These are phyloP conservation scores for Lachnellula hyalina DNA, from an alignment of 2,329 filamentous ascomycete species.

Conservation along the genomic window DNA sequence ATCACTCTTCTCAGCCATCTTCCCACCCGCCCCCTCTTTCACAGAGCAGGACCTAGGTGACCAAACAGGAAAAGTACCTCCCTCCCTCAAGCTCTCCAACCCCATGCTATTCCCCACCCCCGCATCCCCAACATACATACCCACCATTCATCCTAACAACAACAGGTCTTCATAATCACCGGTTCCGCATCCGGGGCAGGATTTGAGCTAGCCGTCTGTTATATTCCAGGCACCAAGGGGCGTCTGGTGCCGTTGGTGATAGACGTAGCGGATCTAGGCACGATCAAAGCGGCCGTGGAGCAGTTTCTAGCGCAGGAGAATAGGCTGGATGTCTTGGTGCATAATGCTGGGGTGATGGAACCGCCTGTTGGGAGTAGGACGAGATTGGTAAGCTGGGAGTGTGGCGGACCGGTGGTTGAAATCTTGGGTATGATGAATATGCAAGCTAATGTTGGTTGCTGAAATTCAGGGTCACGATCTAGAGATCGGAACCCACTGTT, in stretches of 20 bases:
- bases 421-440: background rate
- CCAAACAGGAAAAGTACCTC: conserved; percentile 32
- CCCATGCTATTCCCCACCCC: no score
- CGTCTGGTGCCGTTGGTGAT: conserved; percentile 19
- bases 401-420: no score
- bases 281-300: conserved; percentile 24
- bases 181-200: conserved; percentile 35
- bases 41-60: conserved; percentile 38
- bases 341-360: conserved; percentile 42
- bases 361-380: conserved; percentile 38
- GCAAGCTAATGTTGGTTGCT: background rate
- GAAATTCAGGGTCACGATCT: conserved; percentile 22
- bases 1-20: conserved; percentile 19
- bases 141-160: no score
- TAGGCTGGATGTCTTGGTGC: conserved; percentile 37
- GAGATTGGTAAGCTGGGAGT: conserved; percentile 15
- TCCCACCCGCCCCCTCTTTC: conserved; percentile 36
- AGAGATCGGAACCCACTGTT: conserved; percentile 22
- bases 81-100: no score
- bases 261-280: conserved; percentile 26
- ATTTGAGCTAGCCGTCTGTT: conserved; percentile 45
- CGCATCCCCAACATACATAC: no score
- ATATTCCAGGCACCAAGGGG: conserved; percentile 33
- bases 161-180: conserved; percentile 38
- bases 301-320: conserved; percentile 28